Base-by-base conservation (phyloP, 306 rosid genomes). In the Luffa aegyptiaca region DNA sequence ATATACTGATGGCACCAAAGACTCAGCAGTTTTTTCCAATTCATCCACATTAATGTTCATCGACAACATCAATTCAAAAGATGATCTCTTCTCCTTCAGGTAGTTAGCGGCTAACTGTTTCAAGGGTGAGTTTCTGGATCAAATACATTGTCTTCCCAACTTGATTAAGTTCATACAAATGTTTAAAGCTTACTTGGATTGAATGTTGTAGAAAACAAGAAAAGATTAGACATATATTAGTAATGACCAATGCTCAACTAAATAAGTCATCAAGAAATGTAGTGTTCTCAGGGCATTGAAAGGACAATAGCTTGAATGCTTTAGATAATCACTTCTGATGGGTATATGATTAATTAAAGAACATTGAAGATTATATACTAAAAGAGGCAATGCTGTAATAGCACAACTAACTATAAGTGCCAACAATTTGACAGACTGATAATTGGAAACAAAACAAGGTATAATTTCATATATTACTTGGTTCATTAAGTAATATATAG, bases 71-170 rank as follows among this genome's bases (percentile, higher is more conserved):
- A 93, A 82, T 80, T 95, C 98, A 81, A 95, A 84, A 66, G 90
- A 86, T 36, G 91, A 86, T 82, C 97, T 89, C 88, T 95, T 92
- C 91, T 95, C 91, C 79, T 86, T 90, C 84, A 92, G 81, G 91
- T 92, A 91, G 51, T 91, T 92, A 80, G 97, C 97, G 39, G 97
- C 97, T 79, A 87, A 82, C 98, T 95, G 96, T 88, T 85, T 84
- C 86, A 88, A 51, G 77, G 79, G 72, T 36, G 16, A 77, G 52
- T 57, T 57, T 59, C 72, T 77, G 26, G 72, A 42, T 77, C 80
- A 77, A 77, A 55, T 74, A 51, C 62, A 74, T 33, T 48, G 35
- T 16, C 44, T 51, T 49, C 62, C 44, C 46, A 17, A 74, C 78
- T 74, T 74, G 16, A 49, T 49, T 73, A 72, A 12, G 39, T 45